Evolutionary conservation across 768 basidiomycete genomes (phyloP), one percentile per base, ranked within the genome.

Genomic region (Boletus subcaerulescens): DNA sequence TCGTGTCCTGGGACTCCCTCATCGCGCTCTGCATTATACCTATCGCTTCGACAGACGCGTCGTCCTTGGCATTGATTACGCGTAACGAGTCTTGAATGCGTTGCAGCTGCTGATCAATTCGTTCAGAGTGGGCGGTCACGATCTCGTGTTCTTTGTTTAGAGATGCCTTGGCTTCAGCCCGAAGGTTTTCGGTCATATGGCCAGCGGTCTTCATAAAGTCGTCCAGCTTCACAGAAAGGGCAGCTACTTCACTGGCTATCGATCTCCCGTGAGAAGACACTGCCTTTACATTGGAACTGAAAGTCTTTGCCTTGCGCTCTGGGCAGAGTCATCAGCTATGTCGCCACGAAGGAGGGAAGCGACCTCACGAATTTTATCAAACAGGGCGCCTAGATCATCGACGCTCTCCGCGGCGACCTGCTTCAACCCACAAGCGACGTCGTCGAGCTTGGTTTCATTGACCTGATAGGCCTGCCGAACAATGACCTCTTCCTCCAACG

Each of bases 361-460:
- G 20, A 24, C 63, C 83, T 64, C 64, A 93, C 93, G 89, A 44
- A 97, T 80, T 72, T 96, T 97, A 41, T 83, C 83, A 59, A 93
- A 91, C 22, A 95, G 72, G 0, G 83, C 82, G 15, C 65, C 70
- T 36, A 95, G 76, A 65, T 97, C 91, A 9, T 76, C 76, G 17
- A 91, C 73, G 55, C 85, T 86, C 58, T 92, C 83, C n/a, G 77
- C 71, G 1, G 83, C 82, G 18, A 85, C 80, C 42, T 75, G 75
- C 68, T 84, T 90, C 53, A 96, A 71, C 3, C 80, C 82, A 22
- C 67, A 72, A 0, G 95, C 94, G 5, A 95, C 84, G n/a, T 70
- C 72, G 61, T 96, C 83, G 43, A 97, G 68, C 46, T 72, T 73
- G 17, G 69, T 72, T 70, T 98, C 95, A 7, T 85, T 92, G 46